These are phyloP conservation scores for Trichoderma simmonsii DNA, from an alignment of 2,329 filamentous ascomycete genomes.

Conservation along the genomic window DNA sequence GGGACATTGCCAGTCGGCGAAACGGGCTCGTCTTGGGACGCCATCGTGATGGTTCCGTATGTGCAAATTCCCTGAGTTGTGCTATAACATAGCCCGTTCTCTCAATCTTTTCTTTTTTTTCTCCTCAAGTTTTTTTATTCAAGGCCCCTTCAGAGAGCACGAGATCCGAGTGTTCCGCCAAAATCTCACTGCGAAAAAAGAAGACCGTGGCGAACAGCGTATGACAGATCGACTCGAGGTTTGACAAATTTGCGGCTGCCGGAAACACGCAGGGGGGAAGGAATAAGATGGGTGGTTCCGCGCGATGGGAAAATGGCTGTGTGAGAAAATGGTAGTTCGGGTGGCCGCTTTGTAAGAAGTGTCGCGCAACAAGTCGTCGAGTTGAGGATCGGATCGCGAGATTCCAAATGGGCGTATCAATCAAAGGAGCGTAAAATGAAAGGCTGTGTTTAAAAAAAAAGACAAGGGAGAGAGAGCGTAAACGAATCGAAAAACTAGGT, in stretches of 20 bases:
- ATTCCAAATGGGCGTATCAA: not conserved
- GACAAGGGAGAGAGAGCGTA: slow-evolving; percentile 6
- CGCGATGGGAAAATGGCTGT: not conserved
- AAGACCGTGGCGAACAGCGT: not conserved
- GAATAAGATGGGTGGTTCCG: not conserved
- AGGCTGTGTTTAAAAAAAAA: not conserved
- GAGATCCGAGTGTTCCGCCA: not conserved
- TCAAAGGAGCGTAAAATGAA: slow-evolving; percentile 14
- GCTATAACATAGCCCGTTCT: slow-evolving; percentile 23
- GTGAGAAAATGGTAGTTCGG: slow-evolving; percentile 3
- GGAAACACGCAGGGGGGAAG: slow-evolving; percentile 1
- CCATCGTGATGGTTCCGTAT: slow-evolving; percentile 32
- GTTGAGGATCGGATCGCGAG: not conserved
- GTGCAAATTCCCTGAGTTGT: slow-evolving; percentile 7
- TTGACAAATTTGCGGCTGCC: slow-evolving; percentile 1
- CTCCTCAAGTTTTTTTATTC: not conserved
- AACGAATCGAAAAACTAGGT: slow-evolving; percentile 1
- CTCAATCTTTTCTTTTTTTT: not conserved
- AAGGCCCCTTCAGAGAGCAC: not conserved
- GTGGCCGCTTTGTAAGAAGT: slow-evolving; percentile 11
- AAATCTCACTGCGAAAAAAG: not conserved
- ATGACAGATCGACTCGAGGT: slow-evolving; percentile 14
- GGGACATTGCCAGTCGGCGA: slow-evolving; percentile 39
- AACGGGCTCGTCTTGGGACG: slow-evolving; percentile 36
- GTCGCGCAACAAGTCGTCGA: slow-evolving; percentile 14